A percentile compares a stretch with the other conserved stretches of the same genome.
phyloP scores from a whole-genome alignment of 306 rosid species.

The Nissolia schottii region DNA sequence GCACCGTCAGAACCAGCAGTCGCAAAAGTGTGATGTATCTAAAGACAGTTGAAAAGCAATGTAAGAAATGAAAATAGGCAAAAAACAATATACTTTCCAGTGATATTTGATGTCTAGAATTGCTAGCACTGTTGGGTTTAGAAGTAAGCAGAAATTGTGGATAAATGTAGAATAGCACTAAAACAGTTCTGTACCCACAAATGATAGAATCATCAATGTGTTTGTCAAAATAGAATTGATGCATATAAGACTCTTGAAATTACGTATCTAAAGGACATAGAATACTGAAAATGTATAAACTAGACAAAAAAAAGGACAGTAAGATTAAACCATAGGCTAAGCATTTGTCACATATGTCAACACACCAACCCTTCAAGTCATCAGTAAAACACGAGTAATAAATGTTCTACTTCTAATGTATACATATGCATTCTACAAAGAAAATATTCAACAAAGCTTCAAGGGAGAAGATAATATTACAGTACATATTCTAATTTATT shows the following conservation, averaged over 20 bases:
- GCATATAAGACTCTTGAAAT: not conserved
- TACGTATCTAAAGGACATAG: not conserved
- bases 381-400: not conserved
- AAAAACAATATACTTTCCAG: not conserved
- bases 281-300: not conserved
- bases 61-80: not conserved
- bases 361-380: not conserved
- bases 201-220: not conserved
- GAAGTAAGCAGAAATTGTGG: not conserved
- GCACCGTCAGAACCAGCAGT: constrained; percentile 98
- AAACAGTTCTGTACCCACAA: not conserved
- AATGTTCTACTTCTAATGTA: too few species aligned
- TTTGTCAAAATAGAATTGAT: not conserved
- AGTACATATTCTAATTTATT: not conserved
- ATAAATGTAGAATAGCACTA: not conserved
- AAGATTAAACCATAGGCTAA: not conserved
- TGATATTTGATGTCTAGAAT: not conserved
- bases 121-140: not conserved
- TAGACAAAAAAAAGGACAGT: not conserved
- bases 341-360: not conserved
- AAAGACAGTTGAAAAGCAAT: not conserved
- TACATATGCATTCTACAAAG: not conserved
- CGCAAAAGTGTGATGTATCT: constrained; percentile 95
- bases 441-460: not conserved
- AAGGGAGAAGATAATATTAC: not conserved